These are phyloP conservation scores for Juglanconis oblonga DNA, from an alignment of 2,329 filamentous ascomycete genomes.

Conservation along the genomic window DNA sequence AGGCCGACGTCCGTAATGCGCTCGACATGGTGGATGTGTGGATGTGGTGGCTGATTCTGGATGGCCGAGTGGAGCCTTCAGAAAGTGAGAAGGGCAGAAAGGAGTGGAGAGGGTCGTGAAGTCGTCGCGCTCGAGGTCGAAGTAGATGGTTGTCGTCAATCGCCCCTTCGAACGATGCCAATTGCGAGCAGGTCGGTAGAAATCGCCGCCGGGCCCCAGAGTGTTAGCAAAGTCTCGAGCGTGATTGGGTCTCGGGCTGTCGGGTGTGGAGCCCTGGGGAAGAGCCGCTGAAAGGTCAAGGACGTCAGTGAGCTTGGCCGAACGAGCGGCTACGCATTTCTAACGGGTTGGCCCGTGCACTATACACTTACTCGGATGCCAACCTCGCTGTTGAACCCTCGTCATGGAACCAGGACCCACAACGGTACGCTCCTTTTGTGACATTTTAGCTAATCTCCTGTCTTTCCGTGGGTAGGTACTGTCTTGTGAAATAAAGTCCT, in stretches of 20 bases:
- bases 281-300: neutral
- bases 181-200: constrained; percentile 8
- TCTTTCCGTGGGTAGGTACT: too few species aligned
- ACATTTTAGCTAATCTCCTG: too few species aligned
- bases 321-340: too few species aligned
- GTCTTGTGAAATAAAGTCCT: too few species aligned
- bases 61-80: neutral
- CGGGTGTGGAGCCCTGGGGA: neutral
- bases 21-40: constrained; percentile 40
- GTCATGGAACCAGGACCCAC: too few species aligned
- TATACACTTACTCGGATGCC: too few species aligned
- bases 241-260: constrained; percentile 11
- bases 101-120: neutral
- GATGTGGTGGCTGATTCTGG: neutral
- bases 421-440: too few species aligned
- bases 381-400: too few species aligned
- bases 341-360: too few species aligned
- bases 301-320: too few species aligned
- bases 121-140: neutral
- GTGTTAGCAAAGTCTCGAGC: neutral
- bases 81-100: neutral
- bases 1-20: constrained; percentile 48
- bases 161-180: neutral
- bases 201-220: constrained; percentile 16
- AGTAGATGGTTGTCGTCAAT: neutral